Conservation (phyloP, 2,329 filamentous ascomycete genomes). For the Colletotrichum sublineola region DNA sequence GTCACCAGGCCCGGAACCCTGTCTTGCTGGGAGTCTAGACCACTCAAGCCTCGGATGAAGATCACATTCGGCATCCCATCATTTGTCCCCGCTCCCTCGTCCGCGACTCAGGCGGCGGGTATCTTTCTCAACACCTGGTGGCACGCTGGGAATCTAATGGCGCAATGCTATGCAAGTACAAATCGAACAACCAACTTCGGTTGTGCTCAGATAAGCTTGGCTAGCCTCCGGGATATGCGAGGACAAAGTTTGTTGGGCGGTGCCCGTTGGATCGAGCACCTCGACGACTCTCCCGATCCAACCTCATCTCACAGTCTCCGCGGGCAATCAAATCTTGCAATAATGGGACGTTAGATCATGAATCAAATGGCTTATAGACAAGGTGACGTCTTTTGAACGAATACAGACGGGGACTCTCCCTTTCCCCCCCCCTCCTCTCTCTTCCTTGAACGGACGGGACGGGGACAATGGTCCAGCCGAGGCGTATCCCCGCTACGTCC, state of each 20-base stretch:
- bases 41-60: conserved; percentile 31
- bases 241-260: conserved; percentile 34
- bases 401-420: too few species aligned
- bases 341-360: background rate
- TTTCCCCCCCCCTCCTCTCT: too few species aligned
- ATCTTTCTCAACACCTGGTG: background rate
- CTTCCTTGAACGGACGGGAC: background rate
- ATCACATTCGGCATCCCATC: conserved; percentile 22
- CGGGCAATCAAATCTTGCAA: conserved; percentile 21
- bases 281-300: conserved; percentile 15
- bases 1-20: conserved; percentile 20
- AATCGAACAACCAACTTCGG: background rate
- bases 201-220: conserved; percentile 17
- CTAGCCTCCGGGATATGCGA: conserved; percentile 33
- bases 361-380: background rate
- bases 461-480: background rate
- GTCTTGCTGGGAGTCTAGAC: conserved; percentile 31
- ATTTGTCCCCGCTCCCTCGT: conserved; percentile 10
- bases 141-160: background rate
- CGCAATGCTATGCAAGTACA: conserved; percentile 8
- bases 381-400: background rate
- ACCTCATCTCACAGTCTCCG: conserved; percentile 26
- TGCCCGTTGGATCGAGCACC: conserved; percentile 32
- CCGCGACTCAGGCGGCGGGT: conserved; percentile 23
- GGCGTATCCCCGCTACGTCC: conserved; percentile 16